Evolutionary conservation across 371 early-diverging fungal species (phyloP), one percentile per base, ranked within the genome.

Genomic region (Smittium culicis): DNA sequence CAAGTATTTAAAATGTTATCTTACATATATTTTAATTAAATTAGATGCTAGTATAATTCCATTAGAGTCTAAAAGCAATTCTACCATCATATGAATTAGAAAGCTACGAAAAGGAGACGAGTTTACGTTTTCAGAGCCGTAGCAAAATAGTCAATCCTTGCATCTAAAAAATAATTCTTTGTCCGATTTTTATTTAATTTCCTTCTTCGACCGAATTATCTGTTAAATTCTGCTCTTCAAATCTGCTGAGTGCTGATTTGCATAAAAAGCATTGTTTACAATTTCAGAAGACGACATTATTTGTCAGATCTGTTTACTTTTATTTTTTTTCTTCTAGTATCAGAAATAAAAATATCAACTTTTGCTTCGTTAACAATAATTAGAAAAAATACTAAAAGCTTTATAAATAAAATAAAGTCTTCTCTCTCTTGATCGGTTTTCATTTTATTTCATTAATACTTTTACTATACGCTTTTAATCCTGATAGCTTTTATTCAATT

Each of bases 41-140:
- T n/a, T n/a, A n/a, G n/a, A n/a, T n/a, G n/a, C 16, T n/a, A 5
- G 11, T 11, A 27, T 58, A n/a, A n/a, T 24, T 35, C 2, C 5
- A 24, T 58, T 5, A 45, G 5, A 2, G 3, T 8, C 57, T 59
- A 59, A 59, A 27, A 14, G 25, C n/a, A 59, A 33, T 14, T 32
- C n/a, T 11, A 20, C 30, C 20, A 20, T 11, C 20, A 20, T 20
- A 11, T 60, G 5, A 61, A 5, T 33, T 65, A 65, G 66, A n/a
- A 65, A 65, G 30, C 54, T 65, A 24, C 32, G 66, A 65, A 65
- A 65, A 65, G 66, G 66, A 5, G 66, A 65, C 58, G 57, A 55
- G 24, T 45, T 45, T 60, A 65, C 66, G 8, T 65, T 65, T 27
- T 62, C 62, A 34, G 14, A 14, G 2, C 25, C 14, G 25, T 34